Percentiles rank a stretch among this genome's conserved stretches.
Evolutionary conservation across 352 stramenopile species (phyloP).

Genomic region (Blastocystis hominis): DNA sequence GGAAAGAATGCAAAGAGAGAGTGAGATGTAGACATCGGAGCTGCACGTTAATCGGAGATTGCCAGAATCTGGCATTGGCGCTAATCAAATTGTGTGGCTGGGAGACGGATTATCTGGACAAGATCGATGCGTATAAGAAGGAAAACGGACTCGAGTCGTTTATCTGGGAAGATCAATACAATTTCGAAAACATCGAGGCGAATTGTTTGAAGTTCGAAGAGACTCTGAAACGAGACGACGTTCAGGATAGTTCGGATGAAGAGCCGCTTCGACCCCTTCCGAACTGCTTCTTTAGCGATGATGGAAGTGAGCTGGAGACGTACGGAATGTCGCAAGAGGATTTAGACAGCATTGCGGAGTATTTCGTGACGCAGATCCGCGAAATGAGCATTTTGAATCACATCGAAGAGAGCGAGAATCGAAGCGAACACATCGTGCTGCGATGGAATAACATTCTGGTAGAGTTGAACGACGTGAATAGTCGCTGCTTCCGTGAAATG

Average conservation of each 20-base stretch:
- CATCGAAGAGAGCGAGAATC: neutral
- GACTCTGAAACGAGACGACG: neutral
- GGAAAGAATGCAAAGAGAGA: too few relatives aligned
- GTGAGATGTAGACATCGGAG: neutral
- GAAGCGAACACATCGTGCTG: neutral
- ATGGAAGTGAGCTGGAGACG: neutral
- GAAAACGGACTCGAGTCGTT: neutral
- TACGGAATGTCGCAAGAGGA: neutral
- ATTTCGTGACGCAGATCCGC: conserved; percentile 1
- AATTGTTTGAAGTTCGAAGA: neutral
- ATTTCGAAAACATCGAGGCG: conserved; percentile 36
- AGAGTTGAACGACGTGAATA: conserved; percentile 18
- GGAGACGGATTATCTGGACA: neutral
- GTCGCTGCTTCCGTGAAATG: conserved; percentile 5
- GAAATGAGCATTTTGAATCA: neutral
- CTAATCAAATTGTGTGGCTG: conserved; percentile 20
- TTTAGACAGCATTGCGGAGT: neutral
- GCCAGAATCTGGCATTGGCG: conserved; percentile 4
- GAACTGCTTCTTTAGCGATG: neutral
- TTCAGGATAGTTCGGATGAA: neutral
- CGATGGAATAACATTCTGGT: neutral
- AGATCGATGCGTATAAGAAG: neutral
- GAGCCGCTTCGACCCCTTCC: neutral
- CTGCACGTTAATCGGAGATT: conserved; percentile 2
- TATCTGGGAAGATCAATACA: conserved; percentile 5